Evolutionary conservation across 805 yeast species (phyloP).

Genomic region (Wickerhamomyces chaumierensis): DNA sequence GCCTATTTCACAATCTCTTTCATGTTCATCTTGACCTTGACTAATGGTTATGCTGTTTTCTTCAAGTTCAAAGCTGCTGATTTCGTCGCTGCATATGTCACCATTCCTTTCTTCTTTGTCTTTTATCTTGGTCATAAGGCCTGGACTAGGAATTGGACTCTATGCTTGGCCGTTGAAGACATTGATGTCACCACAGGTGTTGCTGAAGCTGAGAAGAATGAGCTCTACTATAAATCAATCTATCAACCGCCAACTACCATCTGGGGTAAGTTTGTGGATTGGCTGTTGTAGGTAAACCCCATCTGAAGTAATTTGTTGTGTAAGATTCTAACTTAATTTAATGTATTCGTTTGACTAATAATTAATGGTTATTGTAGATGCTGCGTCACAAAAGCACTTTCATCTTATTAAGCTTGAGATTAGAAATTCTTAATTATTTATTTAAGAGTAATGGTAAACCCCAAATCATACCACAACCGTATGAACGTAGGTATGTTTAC

Average conservation of each 20-base stretch:
- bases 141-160: conserved; percentile 31
- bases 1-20: conserved; percentile 42
- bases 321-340: too few relatives aligned
- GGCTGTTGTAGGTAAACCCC: conserved; percentile 14
- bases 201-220: conserved; percentile 40
- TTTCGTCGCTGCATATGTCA: conserved; percentile 64
- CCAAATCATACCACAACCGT: too few relatives aligned
- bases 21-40: conserved; percentile 41
- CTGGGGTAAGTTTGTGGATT: conserved; percentile 13
- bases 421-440: too few relatives aligned
- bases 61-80: conserved; percentile 31
- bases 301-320: too few relatives aligned
- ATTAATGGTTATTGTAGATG: too few relatives aligned
- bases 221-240: conserved; percentile 8
- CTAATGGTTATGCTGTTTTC: conserved; percentile 65
- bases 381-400: too few relatives aligned
- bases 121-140: conserved; percentile 50
- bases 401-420: too few relatives aligned
- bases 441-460: too few relatives aligned
- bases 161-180: conserved; percentile 41
- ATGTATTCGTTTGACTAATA: too few relatives aligned
- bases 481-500: too few relatives aligned
- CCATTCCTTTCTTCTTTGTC: conserved; percentile 42
- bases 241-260: conserved; percentile 4
- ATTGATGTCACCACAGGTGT: conserved; percentile 53